phyloP scores from a whole-genome alignment of 1,284 basidiomycete species.

The Moniliophthora roreri region DNA sequence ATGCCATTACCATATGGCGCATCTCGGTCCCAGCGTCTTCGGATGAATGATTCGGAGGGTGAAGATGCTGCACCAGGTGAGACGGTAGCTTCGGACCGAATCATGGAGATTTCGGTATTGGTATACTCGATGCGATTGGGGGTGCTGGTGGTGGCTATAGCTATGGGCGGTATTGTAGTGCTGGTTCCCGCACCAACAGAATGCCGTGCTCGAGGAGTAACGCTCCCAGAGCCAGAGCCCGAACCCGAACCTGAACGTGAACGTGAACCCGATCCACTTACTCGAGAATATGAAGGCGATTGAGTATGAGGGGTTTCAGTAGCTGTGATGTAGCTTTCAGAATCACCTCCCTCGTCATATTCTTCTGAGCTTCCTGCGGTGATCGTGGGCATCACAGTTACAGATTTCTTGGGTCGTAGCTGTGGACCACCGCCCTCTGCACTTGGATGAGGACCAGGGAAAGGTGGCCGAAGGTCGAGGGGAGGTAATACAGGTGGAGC shows the following conservation, averaged over 20 bases:
- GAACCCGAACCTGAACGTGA: slow-evolving; percentile 6
- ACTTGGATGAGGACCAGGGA: slow-evolving; percentile 43
- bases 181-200: too few species aligned
- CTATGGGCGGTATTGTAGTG: background rate
- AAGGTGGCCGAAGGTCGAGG: slow-evolving; percentile 54
- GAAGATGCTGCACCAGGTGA: slow-evolving; percentile 23
- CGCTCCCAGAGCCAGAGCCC: background rate
- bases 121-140: slow-evolving; percentile 7
- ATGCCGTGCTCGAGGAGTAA: background rate
- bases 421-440: slow-evolving; percentile 30
- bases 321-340: slow-evolving; percentile 64
- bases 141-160: background rate
- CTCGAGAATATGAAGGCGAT: slow-evolving; percentile 5
- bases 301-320: slow-evolving; percentile 26
- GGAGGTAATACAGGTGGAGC: slow-evolving; percentile 47
- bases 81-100: slow-evolving; percentile 5
- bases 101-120: slow-evolving; percentile 11
- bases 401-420: slow-evolving; percentile 24
- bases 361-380: slow-evolving; percentile 38
- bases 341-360: slow-evolving; percentile 33
- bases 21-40: slow-evolving; percentile 40
- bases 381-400: slow-evolving; percentile 33
- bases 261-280: background rate
- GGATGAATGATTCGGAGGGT: slow-evolving; percentile 37
- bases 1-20: slow-evolving; percentile 34